Conservation (phyloP, 306 rosid species). For the Quercus bicolor region DNA sequence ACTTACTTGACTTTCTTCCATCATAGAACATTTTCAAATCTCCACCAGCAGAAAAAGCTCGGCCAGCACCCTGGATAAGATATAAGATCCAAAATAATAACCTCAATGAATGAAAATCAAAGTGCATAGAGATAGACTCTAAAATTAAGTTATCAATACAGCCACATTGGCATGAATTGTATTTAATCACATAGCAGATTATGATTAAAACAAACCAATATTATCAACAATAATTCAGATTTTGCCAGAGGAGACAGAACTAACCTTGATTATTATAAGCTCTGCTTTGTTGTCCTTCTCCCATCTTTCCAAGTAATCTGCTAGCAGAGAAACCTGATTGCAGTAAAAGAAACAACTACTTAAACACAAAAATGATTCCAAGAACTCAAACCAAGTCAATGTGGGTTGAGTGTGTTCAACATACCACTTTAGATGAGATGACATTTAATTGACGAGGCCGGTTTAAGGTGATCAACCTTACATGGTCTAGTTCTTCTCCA, state of each 20-base stretch:
- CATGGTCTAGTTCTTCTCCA: constrained; percentile 70
- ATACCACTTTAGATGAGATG: constrained; percentile 71
- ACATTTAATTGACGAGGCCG: constrained; percentile 80
- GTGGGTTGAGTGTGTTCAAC: not conserved
- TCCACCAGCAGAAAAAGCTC: constrained; percentile 95
- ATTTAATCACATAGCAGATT: not conserved
- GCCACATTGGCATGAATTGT: not conserved
- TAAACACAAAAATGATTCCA: not conserved
- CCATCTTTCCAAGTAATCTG: constrained; percentile 80
- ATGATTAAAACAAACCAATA: not conserved
- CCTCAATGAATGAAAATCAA: not conserved
- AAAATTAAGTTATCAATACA: not conserved
- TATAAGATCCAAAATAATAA: constrained; percentile 3
- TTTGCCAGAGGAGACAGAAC: constrained; percentile 15
- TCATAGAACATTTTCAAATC: constrained; percentile 87
- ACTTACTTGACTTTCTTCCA: constrained; percentile 64
- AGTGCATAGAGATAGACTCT: not conserved
- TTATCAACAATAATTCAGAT: not conserved
- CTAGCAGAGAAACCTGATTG: constrained; percentile 71
- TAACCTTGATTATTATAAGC: constrained; percentile 77
- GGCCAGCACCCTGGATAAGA: constrained; percentile 70
- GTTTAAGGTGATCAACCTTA: constrained; percentile 77
- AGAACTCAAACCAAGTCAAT: not conserved
- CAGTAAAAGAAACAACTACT: not conserved
- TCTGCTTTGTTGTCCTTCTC: constrained; percentile 74